Evolutionary conservation across 371 early-diverging fungal genomes (phyloP).

Genomic region (Mortierella sp.): DNA sequence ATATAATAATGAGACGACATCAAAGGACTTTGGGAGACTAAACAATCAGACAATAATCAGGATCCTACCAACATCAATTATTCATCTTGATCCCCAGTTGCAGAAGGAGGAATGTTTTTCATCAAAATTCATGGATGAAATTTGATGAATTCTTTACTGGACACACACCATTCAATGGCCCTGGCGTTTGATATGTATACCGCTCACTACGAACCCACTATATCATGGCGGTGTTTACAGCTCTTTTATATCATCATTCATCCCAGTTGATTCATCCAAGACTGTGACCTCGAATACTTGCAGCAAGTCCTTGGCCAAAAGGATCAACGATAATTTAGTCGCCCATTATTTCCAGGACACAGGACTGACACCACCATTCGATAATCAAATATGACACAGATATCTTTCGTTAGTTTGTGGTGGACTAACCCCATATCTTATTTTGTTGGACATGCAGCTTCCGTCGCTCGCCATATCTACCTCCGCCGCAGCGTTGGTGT

Average conservation of each 20-base stretch:
- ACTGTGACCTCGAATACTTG: too few species aligned
- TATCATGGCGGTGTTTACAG: too few species aligned
- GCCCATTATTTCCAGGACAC: neutral
- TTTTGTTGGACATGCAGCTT: conserved; percentile 69
- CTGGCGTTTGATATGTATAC: too few species aligned
- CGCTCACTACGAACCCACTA: too few species aligned
- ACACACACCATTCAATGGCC: neutral
- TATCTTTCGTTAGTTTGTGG: neutral
- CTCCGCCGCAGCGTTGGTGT: conserved; percentile 95
- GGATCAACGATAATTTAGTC: neutral
- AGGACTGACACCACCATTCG: neutral
- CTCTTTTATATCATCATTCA: too few species aligned
- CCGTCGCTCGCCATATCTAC: conserved; percentile 99
- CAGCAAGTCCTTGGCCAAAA: neutral
- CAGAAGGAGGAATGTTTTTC: neutral
- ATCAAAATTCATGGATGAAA: conserved; percentile 7
- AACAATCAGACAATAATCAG: neutral
- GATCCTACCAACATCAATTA: conserved; percentile 11
- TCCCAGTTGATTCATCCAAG: too few species aligned
- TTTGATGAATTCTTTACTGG: conserved; percentile 1
- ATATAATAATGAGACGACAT: neutral
- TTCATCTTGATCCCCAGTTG: neutral
- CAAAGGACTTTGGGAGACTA: neutral
- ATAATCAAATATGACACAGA: neutral
- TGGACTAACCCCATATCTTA: conserved; percentile 15